Conservation (phyloP, 1,284 basidiomycete genomes). For the Naganishia albida region DNA sequence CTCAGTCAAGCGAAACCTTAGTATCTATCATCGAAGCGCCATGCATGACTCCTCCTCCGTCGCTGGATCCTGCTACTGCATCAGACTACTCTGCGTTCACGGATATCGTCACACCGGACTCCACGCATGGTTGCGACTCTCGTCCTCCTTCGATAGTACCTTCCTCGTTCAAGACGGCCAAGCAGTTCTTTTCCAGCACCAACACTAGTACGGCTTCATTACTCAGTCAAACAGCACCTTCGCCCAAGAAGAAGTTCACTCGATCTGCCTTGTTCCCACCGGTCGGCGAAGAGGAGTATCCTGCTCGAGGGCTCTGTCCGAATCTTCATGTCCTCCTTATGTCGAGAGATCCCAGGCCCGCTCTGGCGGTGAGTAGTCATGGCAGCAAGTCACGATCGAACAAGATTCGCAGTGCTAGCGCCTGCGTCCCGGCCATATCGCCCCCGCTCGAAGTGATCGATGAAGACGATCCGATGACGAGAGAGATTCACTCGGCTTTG, state of each 20-base stretch:
- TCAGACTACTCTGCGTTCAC: conserved; percentile 27
- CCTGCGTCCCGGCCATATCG: neutral
- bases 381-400: neutral
- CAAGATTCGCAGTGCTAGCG: neutral
- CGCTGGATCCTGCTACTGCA: conserved; percentile 15
- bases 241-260: conserved; percentile 13
- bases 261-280: conserved; percentile 20
- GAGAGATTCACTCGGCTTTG: conserved; percentile 13
- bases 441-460: conserved; percentile 4
- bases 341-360: neutral
- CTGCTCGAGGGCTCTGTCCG: conserved; percentile 17
- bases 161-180: conserved; percentile 26
- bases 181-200: conserved; percentile 22
- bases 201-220: conserved; percentile 25
- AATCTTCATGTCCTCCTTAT: conserved; percentile 22
- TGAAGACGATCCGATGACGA: conserved; percentile 10
- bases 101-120: conserved; percentile 21
- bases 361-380: neutral
- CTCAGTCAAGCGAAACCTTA: conserved; percentile 12
- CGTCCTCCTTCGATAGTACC: conserved; percentile 17
- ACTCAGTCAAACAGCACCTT: conserved; percentile 17
- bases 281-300: conserved; percentile 22
- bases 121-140: conserved; percentile 10
- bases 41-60: conserved; percentile 4
- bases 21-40: conserved; percentile 16